Evolutionary conservation across 2,329 filamentous ascomycete genomes (phyloP).

Genomic region (Macroventuria anomochaeta): DNA sequence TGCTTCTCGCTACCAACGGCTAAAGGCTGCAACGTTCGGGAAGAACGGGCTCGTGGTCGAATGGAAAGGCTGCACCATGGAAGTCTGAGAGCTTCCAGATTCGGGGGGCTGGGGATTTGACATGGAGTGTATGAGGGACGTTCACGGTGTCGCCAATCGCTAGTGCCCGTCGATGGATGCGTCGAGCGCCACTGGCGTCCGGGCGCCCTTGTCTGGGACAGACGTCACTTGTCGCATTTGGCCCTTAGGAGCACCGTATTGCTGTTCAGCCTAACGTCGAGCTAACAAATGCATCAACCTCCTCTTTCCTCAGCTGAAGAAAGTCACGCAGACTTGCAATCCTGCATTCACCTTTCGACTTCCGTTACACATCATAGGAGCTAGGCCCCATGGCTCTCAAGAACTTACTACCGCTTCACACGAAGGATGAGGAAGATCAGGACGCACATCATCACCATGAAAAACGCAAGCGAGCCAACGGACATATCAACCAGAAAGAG

Average conservation of each 20-base stretch:
- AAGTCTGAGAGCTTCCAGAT: not conserved
- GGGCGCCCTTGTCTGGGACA: constrained; percentile 14
- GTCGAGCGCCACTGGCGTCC: constrained; percentile 10
- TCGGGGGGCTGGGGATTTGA: constrained; percentile 6
- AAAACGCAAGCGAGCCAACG: constrained; percentile 12
- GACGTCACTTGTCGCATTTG: constrained; percentile 10
- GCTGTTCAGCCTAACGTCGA: not conserved
- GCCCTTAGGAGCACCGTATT: not conserved
- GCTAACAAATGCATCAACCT: not conserved
- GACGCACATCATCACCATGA: constrained; percentile 6
- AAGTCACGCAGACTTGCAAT: not conserved
- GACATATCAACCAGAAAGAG: constrained; percentile 11
- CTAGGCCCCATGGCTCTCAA: constrained; percentile 9
- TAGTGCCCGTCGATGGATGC: constrained; percentile 8
- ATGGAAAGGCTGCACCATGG: not conserved
- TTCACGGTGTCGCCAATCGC: constrained; percentile 7
- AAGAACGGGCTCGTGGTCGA: not conserved
- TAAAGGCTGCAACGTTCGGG: not conserved
- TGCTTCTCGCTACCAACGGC: not conserved
- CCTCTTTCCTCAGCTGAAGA: not conserved
- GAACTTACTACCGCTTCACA: constrained; percentile 17
- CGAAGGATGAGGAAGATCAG: constrained; percentile 1
- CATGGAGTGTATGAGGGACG: not conserved
- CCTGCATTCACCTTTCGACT: not conserved
- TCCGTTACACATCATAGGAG: not conserved